Conservation (phyloP, 1,284 basidiomycete genomes). For the Rugosomyces carneus region DNA sequence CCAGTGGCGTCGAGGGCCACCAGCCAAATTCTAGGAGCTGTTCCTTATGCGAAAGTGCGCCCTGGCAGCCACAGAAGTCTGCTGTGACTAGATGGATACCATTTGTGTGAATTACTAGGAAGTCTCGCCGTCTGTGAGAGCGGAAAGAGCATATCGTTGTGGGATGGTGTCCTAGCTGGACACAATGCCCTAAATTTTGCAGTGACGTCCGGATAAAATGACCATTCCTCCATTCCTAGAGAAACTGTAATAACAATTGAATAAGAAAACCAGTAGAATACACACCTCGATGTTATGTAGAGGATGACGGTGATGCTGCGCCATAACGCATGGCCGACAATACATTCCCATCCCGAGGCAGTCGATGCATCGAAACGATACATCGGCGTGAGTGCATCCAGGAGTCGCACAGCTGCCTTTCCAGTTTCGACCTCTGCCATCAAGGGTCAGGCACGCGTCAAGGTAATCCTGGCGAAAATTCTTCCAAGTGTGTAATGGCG, state of each 20-base stretch:
- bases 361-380: not conserved
- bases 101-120: slow-evolving; percentile 24
- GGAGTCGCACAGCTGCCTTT: not conserved
- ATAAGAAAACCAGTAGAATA: no score
- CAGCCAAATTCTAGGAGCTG: slow-evolving; percentile 24
- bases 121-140: slow-evolving; percentile 11
- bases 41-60: slow-evolving; percentile 5
- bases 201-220: not conserved
- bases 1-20: slow-evolving; percentile 19
- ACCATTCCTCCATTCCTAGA: not conserved
- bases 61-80: slow-evolving; percentile 27
- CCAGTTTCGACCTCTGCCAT: not conserved
- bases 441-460: not conserved
- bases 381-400: not conserved
- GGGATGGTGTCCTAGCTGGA: slow-evolving; percentile 21
- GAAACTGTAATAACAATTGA: not conserved
- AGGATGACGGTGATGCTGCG: not conserved
- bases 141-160: slow-evolving; percentile 12
- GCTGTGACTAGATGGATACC: slow-evolving; percentile 26
- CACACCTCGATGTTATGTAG: slow-evolving; percentile 4
- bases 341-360: not conserved
- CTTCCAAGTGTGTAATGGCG: not conserved
- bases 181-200: slow-evolving; percentile 15
- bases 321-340: not conserved
- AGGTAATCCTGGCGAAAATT: not conserved